Evolutionary conservation across 2,329 filamentous ascomycete genomes (phyloP), one percentile per base, ranked within the genome.

Genomic region (Coniosporium uncinatum): DNA sequence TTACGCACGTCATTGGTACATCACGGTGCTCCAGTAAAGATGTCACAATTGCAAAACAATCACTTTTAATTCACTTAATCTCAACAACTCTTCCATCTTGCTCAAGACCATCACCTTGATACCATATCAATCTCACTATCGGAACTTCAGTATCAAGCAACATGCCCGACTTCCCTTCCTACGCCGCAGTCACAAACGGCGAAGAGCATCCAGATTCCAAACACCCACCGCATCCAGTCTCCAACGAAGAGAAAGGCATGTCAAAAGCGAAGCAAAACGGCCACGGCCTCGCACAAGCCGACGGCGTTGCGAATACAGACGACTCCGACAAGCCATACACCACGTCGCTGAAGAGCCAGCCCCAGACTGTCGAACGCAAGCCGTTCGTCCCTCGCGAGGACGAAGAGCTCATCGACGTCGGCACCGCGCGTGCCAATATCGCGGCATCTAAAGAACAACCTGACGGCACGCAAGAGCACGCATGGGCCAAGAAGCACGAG

Each of bases 361-460:
- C 24, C n/a, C 8, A 8, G 8, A 29, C 24, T 8, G 24, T 29
- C 21, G 47, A 52, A 33, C 46, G 52, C n/a, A 38, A 46, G 6
- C 48, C 51, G 3, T 55, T 55, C 46, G 39, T 52, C 31, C 52
- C 54, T 16, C 39, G 43, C 5, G 33, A 43, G 14, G 44, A 43
- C 42, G 45, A 47, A 32, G 31, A 34, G 6, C 51, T 57, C 37
- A 41, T 47, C 17, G 49, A 56, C 35, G 42, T 52, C 49, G 67
- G 66, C 36, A 64, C 60, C 22, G 59, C 66, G 3, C 58, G 67
- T 41, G 67, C 58, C 19, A 70, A 64, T 39, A 43, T 64, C 37
- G 68, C 68, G 16, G 56, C 64, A 3, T 61, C 64, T 6, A 44
- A 52, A 5, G 57, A 66, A 40, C 44, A 49, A 11, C 69, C 69